Evolutionary conservation across 306 rosid genomes (phyloP).

Genomic region (Quercus glauca): DNA sequence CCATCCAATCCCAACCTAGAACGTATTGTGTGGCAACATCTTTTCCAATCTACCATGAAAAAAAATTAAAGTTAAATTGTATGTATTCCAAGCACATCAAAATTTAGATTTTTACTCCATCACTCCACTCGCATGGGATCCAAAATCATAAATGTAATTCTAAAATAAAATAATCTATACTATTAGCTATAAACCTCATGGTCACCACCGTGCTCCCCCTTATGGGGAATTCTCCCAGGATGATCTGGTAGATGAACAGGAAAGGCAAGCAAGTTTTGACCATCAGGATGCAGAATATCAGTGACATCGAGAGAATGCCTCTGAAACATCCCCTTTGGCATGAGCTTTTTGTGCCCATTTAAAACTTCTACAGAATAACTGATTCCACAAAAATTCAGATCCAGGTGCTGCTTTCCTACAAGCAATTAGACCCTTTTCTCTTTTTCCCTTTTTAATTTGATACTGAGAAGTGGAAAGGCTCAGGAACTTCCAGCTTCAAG

Average conservation of each 20-base stretch:
- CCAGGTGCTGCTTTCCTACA: too few species aligned
- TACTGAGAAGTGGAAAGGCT: too few species aligned
- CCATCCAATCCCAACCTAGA: conserved; percentile 96
- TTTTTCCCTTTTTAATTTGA: too few species aligned
- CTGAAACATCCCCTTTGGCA: conserved; percentile 89
- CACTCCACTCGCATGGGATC: conserved; percentile 13
- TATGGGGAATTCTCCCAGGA: conserved; percentile 26
- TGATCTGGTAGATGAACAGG: conserved; percentile 94
- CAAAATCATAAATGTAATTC: background rate
- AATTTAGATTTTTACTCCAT: background rate
- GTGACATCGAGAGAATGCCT: conserved; percentile 86
- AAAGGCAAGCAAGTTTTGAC: conserved; percentile 79
- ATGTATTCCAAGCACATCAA: background rate
- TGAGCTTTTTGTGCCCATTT: conserved; percentile 56
- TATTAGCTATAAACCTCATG: too few species aligned
- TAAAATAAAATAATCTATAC: background rate
- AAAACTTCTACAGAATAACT: too few species aligned
- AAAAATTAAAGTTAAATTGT: conserved; percentile 3
- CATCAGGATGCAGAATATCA: conserved; percentile 60
- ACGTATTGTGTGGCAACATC: conserved; percentile 89
- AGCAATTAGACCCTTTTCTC: too few species aligned
- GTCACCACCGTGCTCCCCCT: too few species aligned
- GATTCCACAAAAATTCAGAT: too few species aligned
- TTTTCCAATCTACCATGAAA: conserved; percentile 71
- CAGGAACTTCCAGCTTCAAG: too few species aligned